Base-by-base conservation (phyloP, 768 basidiomycete species). In the Termitomyces sp. region DNA sequence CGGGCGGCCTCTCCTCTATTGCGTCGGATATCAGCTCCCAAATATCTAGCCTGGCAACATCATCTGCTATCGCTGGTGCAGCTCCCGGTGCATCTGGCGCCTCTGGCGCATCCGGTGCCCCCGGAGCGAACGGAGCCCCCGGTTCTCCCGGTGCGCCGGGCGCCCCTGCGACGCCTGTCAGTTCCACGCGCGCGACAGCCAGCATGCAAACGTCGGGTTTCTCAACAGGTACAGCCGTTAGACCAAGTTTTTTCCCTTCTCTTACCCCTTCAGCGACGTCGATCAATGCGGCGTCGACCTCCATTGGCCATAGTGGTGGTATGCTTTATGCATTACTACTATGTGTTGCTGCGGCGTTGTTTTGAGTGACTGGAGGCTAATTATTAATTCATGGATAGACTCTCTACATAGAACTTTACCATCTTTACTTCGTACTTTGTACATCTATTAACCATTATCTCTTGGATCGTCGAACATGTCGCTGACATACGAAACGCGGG, bases 161-260 rank as follows among this genome's bases (percentile, higher is more conserved):
- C 4, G 9, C 32, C 9, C 49, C 50, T 9, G 47, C 46, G 20
- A 31, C 56, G 22, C 48, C 56, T 10, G 14, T 29, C 24, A 58
- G 32, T 9, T 32, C 60, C 7, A 3, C 39, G 24, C 51, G 57
- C 10, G 3, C 51, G 18, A 44, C 51, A 1, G 27, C 46, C 52
- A 44, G 46, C 20, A 58, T 43, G 27, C 57, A 53, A 31, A 50
- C 57, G 4, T 41, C 57, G 16, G 32, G 50, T 5, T 37, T 32
- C 41, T 46, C 53, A 0, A 53, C 57, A 12, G 53, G 41, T 13
- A 47, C 51, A 0, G 32, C 49, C 4, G 42, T 36, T 1, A 37
- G 56, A 36, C 42, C 56, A 36, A 57, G 42, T 34, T 52, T 57
- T 13, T 52, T 43, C 50, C 56, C 56, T 1, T 53, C 57, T 29